Percentiles rank a stretch among this genome's conserved stretches.
phyloP scores from a whole-genome alignment of 176 grass and related monocot species.

The Poa pratensis region DNA sequence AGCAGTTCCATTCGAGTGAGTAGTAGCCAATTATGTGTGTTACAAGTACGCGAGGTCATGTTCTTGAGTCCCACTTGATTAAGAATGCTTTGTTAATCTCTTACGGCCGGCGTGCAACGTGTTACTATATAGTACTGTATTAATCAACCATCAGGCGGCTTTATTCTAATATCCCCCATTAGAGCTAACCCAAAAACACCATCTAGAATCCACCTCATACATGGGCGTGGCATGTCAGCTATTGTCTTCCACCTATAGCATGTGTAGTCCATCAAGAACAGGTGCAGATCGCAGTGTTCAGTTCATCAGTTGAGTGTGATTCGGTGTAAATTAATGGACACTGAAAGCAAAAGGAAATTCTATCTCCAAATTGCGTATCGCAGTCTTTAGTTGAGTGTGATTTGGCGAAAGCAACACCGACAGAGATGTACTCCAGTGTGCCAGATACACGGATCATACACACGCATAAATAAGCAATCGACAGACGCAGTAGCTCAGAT shows the following conservation, averaged over 20 bases:
- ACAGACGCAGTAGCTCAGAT: background rate
- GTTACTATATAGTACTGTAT: too few relatives aligned
- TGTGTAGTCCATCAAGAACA: too few relatives aligned
- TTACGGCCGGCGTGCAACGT: background rate
- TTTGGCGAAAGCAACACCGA: background rate
- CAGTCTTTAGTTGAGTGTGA: conserved; percentile 1
- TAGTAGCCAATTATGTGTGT: background rate
- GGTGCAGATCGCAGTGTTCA: too few relatives aligned
- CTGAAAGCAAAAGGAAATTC: too few relatives aligned
- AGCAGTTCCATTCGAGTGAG: too few relatives aligned
- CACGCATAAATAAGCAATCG: background rate
- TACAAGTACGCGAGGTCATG: background rate
- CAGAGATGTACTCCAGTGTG: background rate
- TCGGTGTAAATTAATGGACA: too few relatives aligned
- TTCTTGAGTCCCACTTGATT: background rate
- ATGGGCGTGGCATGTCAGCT: too few relatives aligned
- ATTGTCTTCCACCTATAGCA: too few relatives aligned
- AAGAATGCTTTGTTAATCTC: background rate
- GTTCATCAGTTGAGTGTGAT: too few relatives aligned
- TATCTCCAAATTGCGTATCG: background rate
- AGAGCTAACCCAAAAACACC: too few relatives aligned
- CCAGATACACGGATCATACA: background rate
- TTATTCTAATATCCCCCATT: too few relatives aligned
- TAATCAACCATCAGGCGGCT: background rate
- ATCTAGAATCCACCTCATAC: too few relatives aligned